Evolutionary conservation across 805 yeast species (phyloP), one percentile per base, ranked within the genome.

Genomic region (Cyberlindnera meyerae): DNA sequence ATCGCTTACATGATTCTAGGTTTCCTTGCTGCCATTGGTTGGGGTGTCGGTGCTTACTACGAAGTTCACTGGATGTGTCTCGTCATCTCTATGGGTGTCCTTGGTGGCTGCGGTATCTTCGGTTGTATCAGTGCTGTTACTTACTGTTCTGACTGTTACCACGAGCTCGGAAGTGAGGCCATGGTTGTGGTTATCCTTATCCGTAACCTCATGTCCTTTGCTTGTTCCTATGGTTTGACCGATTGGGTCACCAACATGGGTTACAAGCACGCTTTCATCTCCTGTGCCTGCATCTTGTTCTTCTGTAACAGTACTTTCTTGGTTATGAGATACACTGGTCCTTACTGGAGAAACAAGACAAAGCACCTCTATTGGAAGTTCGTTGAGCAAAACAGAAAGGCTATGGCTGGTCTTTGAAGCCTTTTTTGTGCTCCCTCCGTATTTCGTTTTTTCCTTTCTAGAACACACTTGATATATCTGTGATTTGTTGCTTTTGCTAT

Each of bases 41-140:
- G 79, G 69, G 85, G 85, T 31, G 69, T 77, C 29, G 83, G 82
- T 7, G 79, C 83, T 0, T 68, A 70, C 35, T 66, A 69, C 35
- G 65, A 63, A 6, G 60, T 70, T 22, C 71, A 70, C 34, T 79
- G 84, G 82, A 62, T 73, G 35, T 73, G 74, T 2, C 62, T 71
- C 7, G 66, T 71, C 27, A 62, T 68, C 36, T 82, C 80, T 1
- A 62, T 73, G 44, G 83, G 80, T 2, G 49, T 75, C 27, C 60
- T 75, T 29, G 79, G 77, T 11, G 79, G 82, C 9, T 57, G 67
- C 26, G 66, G 74, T 42, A 59, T 73, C 43, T 73, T 76, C 34
- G 37, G 37, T 28, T 18, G 27, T 77, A 78, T n/a, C 33, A 26
- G 28, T 11, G 31, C 34, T 63, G 66, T 72, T 39, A 68, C 79